These are phyloP conservation scores for Citrus inodora DNA, from an alignment of 345 rosid genomes.

Conservation along the genomic window DNA sequence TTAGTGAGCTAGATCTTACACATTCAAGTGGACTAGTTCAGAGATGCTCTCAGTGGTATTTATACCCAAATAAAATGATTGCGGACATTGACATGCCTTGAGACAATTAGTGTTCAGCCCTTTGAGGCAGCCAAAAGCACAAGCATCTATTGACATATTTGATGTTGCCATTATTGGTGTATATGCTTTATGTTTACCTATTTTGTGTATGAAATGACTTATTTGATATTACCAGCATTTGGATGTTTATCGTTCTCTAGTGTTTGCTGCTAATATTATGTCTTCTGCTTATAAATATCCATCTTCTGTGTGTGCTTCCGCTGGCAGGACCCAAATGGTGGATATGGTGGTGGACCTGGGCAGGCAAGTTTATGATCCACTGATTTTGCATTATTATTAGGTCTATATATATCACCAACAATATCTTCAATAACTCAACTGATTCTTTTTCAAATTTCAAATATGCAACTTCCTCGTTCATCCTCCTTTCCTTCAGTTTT, in stretches of 20 bases:
- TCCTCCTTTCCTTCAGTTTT: neutral
- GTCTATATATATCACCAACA: constrained; percentile 1
- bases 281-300: neutral
- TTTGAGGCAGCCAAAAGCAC: neutral
- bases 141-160: neutral
- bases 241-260: neutral
- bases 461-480: neutral
- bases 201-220: neutral
- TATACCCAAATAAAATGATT: neutral
- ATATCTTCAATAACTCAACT: neutral
- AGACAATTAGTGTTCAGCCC: neutral
- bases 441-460: neutral
- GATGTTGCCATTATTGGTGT: neutral
- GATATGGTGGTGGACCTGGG: constrained; percentile 98
- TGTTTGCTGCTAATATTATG: neutral
- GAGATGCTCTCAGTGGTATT: neutral
- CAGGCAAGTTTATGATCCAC: constrained; percentile 60
- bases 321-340: constrained; percentile 78
- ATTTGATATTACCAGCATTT: neutral
- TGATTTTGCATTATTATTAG: constrained; percentile 1
- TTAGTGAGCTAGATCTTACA: neutral
- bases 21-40: neutral
- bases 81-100: neutral
- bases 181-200: constrained; percentile 1
- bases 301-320: neutral